phyloP scores from a whole-genome alignment of 2,329 filamentous ascomycete species.

The Arthrobotrys sinensis region DNA sequence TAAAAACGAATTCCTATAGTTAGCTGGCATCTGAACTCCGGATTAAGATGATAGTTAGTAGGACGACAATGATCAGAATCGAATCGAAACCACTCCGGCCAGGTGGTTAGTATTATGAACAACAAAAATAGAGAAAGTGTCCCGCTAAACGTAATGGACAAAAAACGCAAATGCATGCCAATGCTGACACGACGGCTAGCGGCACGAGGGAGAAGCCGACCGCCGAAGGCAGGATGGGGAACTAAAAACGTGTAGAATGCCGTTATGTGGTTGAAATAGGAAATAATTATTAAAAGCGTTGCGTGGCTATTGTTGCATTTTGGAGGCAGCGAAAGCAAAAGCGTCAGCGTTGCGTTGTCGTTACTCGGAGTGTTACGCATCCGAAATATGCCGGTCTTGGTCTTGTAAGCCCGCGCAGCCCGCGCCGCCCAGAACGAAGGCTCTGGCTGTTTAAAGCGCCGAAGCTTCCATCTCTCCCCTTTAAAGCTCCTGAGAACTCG shows the following conservation, averaged over 20 bases:
- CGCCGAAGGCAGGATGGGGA: constrained; percentile 4
- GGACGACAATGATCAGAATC: constrained; percentile 12
- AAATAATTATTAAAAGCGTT: constrained; percentile 25
- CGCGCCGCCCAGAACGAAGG: constrained; percentile 4
- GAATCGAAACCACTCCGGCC: constrained; percentile 26
- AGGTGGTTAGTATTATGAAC: constrained; percentile 18
- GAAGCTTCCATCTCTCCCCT: constrained; percentile 8
- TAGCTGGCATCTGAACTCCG: constrained; percentile 36
- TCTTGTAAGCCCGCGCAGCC: neutral
- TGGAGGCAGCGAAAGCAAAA: constrained; percentile 6
- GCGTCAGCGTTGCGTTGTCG: constrained; percentile 35
- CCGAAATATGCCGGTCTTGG: constrained; percentile 41
- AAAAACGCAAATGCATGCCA: constrained; percentile 23
- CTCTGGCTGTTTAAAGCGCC: neutral
- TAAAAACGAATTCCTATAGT: constrained; percentile 25
- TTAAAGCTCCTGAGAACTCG: constrained; percentile 7
- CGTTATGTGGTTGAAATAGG: constrained; percentile 20
- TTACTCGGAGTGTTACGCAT: constrained; percentile 27
- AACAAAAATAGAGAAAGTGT: constrained; percentile 9
- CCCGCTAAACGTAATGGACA: constrained; percentile 26
- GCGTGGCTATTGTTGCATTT: constrained; percentile 45
- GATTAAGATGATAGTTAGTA: constrained; percentile 6
- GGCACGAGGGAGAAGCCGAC: constrained; percentile 10
- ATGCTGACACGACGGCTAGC: constrained; percentile 34
- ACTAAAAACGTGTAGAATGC: constrained; percentile 11